Conservation (phyloP, 2,329 filamentous ascomycete genomes). For the Colletotrichum chrysophilum region DNA sequence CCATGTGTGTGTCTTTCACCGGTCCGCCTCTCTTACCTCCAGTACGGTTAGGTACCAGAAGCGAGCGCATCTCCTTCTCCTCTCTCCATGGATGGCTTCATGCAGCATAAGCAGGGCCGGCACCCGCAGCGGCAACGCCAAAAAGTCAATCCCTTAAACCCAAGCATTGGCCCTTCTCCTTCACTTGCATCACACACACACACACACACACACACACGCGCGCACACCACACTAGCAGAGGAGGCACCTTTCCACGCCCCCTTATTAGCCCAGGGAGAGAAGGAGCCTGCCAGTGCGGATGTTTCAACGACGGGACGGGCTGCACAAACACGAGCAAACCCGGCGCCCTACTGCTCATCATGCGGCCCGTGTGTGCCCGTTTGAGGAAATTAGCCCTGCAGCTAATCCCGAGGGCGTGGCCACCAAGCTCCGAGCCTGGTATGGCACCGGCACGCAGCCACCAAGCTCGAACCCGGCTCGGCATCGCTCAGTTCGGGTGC, state of each 20-base stretch:
- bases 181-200: background rate
- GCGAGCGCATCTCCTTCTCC: background rate
- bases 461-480: slow-evolving; percentile 5
- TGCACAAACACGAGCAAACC: slow-evolving; percentile 2
- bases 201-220: background rate
- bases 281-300: background rate
- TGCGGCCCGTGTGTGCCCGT: slow-evolving; percentile 16
- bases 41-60: background rate
- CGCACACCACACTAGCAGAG: too few relatives aligned
- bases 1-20: background rate
- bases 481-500: slow-evolving; percentile 5
- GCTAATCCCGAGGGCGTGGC: slow-evolving; percentile 11
- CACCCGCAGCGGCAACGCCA: background rate
- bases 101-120: background rate
- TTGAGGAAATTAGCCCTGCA: slow-evolving; percentile 19
- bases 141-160: background rate
- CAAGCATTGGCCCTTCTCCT: background rate
- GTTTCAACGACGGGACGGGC: slow-evolving; percentile 17
- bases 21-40: background rate
- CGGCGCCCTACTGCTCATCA: background rate
- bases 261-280: background rate
- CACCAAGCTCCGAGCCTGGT: slow-evolving; percentile 1
- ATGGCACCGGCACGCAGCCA: slow-evolving; percentile 9
- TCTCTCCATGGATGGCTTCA: background rate
- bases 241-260: background rate